Base-by-base conservation (phyloP, 495 filamentous ascomycete genomes). In the Thermochaetoides thermophila region DNA sequence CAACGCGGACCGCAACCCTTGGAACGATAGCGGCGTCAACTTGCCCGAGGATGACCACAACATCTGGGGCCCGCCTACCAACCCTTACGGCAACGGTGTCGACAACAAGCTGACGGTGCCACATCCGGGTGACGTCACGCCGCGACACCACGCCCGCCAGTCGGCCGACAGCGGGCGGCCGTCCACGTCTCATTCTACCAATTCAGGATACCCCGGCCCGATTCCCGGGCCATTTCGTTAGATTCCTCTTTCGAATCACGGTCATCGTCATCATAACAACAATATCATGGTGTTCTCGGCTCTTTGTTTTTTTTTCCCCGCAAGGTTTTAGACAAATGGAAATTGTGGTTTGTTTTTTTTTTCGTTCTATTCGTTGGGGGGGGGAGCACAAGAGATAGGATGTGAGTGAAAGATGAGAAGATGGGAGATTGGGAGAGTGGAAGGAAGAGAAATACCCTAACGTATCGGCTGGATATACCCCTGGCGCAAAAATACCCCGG, bases 21-120 rank as follows among this genome's bases (percentile, higher is more conserved):
- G 86, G 86, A 92, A 93, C 52, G 86, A 95, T 58, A 86, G 80
- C 43, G 86, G 84, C 38, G 80, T 95, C 49, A 92, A 92, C 50
- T 77, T 95, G 43, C 64, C 81, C 39, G 84, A 93, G 48, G 84
- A 92, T 30, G 82, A 86, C 36, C 54, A 64, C 45, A 71, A 74
- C 48, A 71, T 69, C 39, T 73, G 77, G 60, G 62, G 68, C 57
- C 6, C 37, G 20, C n/a, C n/a, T n/a, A 13, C 57, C 41, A 5
- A 64, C 60, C 53, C 73, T 68, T 52, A 66, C 67, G 47, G 67
- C 52, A 73, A 68, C 54, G 72, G 68, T 49, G 57, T 60, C 52
- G 74, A 78, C 72, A n/a, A n/a, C n/a, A 79, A 78, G 64, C 67
- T 61, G 45, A 61, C 55, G 60, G 69, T 74, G 26, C 72, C 73